Percentiles rank a stretch among this genome's conserved stretches.
Evolutionary conservation across 495 filamentous ascomycete species (phyloP).

Genomic region (Penicillium soppii): DNA sequence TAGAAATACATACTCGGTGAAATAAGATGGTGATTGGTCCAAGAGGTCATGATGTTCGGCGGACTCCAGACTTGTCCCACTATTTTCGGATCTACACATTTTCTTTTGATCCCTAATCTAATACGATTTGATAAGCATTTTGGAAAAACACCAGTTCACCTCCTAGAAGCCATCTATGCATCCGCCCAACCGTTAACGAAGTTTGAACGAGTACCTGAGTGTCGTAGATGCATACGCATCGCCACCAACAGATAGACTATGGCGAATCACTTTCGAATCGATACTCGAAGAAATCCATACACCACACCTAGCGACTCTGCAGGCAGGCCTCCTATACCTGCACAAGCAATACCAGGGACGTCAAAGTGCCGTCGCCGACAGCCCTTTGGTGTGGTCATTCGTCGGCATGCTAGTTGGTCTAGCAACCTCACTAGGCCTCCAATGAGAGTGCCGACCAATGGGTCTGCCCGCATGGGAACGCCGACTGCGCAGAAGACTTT

Average conservation of each 20-base stretch:
- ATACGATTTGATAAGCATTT: too few species aligned
- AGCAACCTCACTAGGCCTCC: slow-evolving; percentile 57
- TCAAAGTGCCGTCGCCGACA: slow-evolving; percentile 18
- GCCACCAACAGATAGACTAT: slow-evolving; percentile 9
- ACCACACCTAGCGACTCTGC: slow-evolving; percentile 15
- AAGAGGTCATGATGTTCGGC: neutral
- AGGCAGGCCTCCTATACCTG: slow-evolving; percentile 19
- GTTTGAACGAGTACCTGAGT: slow-evolving; percentile 18
- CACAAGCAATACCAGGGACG: slow-evolving; percentile 8
- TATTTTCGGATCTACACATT: neutral
- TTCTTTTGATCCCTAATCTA: too few species aligned
- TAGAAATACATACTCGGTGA: neutral
- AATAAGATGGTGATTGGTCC: neutral
- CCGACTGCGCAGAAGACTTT: slow-evolving; percentile 73
- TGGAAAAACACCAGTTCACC: slow-evolving; percentile 14
- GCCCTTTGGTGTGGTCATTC: slow-evolving; percentile 21
- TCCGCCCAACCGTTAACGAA: slow-evolving; percentile 17
- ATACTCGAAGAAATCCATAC: slow-evolving; percentile 20
- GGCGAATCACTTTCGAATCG: slow-evolving; percentile 13
- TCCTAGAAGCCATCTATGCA: slow-evolving; percentile 23
- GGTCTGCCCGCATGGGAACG: slow-evolving; percentile 79
- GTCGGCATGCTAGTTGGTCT: slow-evolving; percentile 15
- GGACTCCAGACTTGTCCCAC: neutral
- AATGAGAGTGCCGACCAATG: slow-evolving; percentile 76
- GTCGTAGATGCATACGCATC: slow-evolving; percentile 1